Percentiles rank a stretch among this genome's conserved stretches.
These are phyloP conservation scores for Hebeloma cylindrosporum DNA, from an alignment of 768 basidiomycete species.

Conservation along the genomic window DNA sequence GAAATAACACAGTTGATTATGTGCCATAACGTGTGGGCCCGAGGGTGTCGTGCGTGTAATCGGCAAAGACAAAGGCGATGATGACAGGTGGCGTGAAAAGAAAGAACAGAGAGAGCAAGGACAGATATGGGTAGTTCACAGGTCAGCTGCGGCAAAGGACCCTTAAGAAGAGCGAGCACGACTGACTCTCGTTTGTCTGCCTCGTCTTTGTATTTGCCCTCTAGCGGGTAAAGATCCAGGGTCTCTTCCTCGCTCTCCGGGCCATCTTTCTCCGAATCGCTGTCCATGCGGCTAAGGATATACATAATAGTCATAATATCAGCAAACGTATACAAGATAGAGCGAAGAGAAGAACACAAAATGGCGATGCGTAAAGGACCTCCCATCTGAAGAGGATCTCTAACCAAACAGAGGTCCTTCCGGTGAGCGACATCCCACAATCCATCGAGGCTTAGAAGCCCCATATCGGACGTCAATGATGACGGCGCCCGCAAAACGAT, in stretches of 20 bases:
- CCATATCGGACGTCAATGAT: too few relatives aligned
- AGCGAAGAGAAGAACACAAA: not conserved
- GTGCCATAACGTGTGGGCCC: too few relatives aligned
- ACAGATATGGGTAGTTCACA: not conserved
- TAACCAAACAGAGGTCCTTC: too few relatives aligned
- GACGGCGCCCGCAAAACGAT: slow-evolving; percentile 13
- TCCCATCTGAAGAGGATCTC: too few relatives aligned
- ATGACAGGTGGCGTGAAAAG: slow-evolving; percentile 13
- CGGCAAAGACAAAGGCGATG: not conserved
- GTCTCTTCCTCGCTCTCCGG: slow-evolving; percentile 54
- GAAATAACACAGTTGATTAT: not conserved
- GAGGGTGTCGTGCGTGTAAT: too few relatives aligned
- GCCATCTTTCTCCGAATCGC: slow-evolving; percentile 59
- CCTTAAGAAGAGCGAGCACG: not conserved
- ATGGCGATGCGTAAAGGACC: not conserved
- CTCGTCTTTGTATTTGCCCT: slow-evolving; percentile 89
- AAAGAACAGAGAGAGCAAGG: not conserved
- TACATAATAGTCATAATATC: slow-evolving; percentile 8
- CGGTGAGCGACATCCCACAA: too few relatives aligned
- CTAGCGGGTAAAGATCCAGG: slow-evolving; percentile 79
- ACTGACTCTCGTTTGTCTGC: slow-evolving; percentile 79
- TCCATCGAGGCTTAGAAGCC: too few relatives aligned
- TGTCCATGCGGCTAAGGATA: slow-evolving; percentile 36
- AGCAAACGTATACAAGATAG: not conserved
- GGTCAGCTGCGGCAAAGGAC: not conserved